Evolutionary conservation across 2,329 filamentous ascomycete genomes (phyloP), one percentile per base, ranked within the genome.

Genomic region (Akanthomyces muscarius): DNA sequence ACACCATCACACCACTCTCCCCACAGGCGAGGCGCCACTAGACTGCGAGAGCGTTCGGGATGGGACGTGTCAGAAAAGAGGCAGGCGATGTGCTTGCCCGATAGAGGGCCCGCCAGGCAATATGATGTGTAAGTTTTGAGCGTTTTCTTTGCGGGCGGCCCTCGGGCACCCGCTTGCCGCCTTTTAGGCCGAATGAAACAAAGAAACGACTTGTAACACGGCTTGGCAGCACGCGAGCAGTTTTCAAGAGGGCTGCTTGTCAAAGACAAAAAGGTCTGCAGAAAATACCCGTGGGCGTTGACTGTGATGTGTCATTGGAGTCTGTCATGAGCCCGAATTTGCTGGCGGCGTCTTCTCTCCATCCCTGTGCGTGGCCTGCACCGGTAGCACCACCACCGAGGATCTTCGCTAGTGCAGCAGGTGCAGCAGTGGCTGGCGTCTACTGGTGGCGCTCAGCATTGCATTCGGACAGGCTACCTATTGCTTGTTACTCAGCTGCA

Each of bases 61-160:
- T 28, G 57, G 57, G 48, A 51, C 57, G 25, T 60, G 57, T 60
- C 57, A 52, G 57, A 52, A 60, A 52, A 42, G 36, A 52, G 23
- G 33, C 23, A 47, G 41, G 4, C 28, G 25, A 33, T 14, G 56
- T 38, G 14, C 16, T 59, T 3, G 21, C 33, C 28, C 7, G 21
- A 41, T 25, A 33, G 42, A 28, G 45, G 45, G 45, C n/a, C 56
- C 56, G 33, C 30, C 33, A 14, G 16, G 44, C 36, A 51, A 59
- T 59, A 59, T 59, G 56, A 59, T 59, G 45, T 59, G 56, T 59
- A 59, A 59, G 56, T 50, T 59, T 59, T 59, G 44, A 47, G 54
- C 42, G 36, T 42, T 57, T 48, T 57, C 42, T 48, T 48, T 48
- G 28, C 41, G 41, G 41, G 28, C n/a, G 28, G 28, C 54, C 44